Conservation (phyloP, 805 yeast species). For the Debaryomyces castellii region DNA sequence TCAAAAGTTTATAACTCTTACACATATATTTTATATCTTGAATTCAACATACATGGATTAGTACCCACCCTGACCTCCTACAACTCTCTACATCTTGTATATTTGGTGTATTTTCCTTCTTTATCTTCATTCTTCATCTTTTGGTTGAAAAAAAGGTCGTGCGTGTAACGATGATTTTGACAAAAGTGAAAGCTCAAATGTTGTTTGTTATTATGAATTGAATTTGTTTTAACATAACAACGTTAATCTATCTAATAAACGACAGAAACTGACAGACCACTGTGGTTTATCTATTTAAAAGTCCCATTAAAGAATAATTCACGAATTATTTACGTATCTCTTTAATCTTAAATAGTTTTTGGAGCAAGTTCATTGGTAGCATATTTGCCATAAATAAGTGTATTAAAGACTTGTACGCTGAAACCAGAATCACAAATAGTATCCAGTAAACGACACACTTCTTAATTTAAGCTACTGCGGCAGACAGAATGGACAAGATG, state of each 20-base stretch:
- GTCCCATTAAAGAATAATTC: not conserved
- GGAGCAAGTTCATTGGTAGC: not conserved
- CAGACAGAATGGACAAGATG: slow-evolving; percentile 3
- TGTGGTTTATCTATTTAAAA: not conserved
- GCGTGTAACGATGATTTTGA: not conserved
- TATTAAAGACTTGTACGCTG: not conserved
- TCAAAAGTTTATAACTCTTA: slow-evolving; percentile 23
- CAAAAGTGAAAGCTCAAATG: not conserved
- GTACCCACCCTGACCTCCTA: not conserved
- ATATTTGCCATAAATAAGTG: not conserved
- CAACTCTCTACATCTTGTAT: too few relatives aligned
- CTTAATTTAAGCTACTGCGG: not conserved
- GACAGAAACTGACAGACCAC: not conserved
- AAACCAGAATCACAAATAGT: not conserved
- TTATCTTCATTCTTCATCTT: too few relatives aligned
- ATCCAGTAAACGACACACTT: not conserved
- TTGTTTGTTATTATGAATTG: not conserved
- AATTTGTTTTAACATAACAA: not conserved
- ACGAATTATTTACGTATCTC: not conserved
- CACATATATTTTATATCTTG: not conserved
- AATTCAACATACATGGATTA: not conserved
- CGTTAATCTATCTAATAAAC: not conserved
- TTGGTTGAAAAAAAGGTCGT: not conserved
- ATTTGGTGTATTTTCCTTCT: too few relatives aligned
- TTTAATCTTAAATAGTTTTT: not conserved